A percentile compares a stretch with the other conserved stretches of the same genome.
These are phyloP conservation scores for Phaeolepiota aurea DNA, from an alignment of 768 basidiomycete species.

Conservation along the genomic window DNA sequence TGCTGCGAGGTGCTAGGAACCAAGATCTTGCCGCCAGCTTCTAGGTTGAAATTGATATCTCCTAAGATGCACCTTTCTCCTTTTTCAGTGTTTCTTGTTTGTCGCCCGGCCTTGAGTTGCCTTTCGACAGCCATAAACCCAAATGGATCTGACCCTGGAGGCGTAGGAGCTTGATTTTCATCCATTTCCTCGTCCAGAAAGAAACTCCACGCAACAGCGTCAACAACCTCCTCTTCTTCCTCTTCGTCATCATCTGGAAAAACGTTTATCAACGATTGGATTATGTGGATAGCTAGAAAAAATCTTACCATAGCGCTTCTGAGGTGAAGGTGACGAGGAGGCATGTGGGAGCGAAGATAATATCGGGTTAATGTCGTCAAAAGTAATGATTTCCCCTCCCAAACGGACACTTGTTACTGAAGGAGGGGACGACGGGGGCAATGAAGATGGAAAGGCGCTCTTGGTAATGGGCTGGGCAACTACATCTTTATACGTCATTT, in stretches of 20 bases:
- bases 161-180: conserved; percentile 6
- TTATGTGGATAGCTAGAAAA: too few relatives aligned
- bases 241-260: not conserved
- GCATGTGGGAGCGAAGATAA: conserved; percentile 2
- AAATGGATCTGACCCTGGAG: conserved; percentile 40
- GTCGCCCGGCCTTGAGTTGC: conserved; percentile 36
- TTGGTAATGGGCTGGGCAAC: not conserved
- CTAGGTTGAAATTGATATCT: not conserved
- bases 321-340: conserved; percentile 6
- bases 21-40: not conserved
- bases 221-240: not conserved
- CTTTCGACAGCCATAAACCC: conserved; percentile 49
- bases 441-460: conserved; percentile 14
- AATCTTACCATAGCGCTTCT: not conserved
- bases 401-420: too few relatives aligned
- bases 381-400: too few relatives aligned
- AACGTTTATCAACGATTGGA: too few relatives aligned
- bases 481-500: too few relatives aligned
- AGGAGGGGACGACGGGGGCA: conserved; percentile 27
- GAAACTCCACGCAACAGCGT: not conserved
- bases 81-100: too few relatives aligned
- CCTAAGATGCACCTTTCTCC: not conserved
- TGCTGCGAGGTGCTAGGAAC: not conserved
- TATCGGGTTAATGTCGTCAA: too few relatives aligned
- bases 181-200: not conserved